These are phyloP conservation scores for Phytophthora pini DNA, from an alignment of 352 stramenopile genomes.

Conservation along the genomic window DNA sequence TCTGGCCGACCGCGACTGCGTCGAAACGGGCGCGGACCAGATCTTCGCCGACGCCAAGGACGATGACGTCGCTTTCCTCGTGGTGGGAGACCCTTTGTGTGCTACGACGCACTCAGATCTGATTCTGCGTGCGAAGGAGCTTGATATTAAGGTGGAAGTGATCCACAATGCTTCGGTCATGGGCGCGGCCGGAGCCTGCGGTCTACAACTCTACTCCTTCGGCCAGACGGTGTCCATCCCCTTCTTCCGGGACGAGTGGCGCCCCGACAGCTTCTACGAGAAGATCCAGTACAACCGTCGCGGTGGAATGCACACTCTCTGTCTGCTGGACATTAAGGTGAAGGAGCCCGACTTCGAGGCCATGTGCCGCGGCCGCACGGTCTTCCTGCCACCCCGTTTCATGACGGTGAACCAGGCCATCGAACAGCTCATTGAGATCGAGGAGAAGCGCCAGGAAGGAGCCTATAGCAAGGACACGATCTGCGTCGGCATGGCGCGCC, in stretches of 20 bases:
- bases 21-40: conserved; percentile 96
- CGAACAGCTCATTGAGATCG: conserved; percentile 96
- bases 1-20: conserved; percentile 94
- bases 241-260: conserved; percentile 97
- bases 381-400: conserved; percentile 96
- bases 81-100: conserved; percentile 98
- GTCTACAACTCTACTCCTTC: conserved; percentile 99
- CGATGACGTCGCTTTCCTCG: conserved; percentile 96
- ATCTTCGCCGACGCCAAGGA: conserved; percentile 94
- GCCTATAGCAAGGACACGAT: conserved; percentile 85
- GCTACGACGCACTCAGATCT: conserved; percentile 99
- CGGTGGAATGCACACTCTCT: conserved; percentile 98
- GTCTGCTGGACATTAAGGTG: conserved; percentile 99
- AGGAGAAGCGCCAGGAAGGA: conserved; percentile 86
- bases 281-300: conserved; percentile 97
- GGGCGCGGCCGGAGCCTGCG: conserved; percentile 95
- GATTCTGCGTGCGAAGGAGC: conserved; percentile 94
- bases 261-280: conserved; percentile 97
- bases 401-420: conserved; percentile 97
- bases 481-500: conserved; percentile 94
- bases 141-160: conserved; percentile 95
- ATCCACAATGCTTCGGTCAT: conserved; percentile 99
- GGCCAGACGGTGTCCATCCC: conserved; percentile 98
- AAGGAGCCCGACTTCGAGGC: conserved; percentile 99
- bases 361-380: conserved; percentile 93